Evolutionary conservation across 169 alveolate species (phyloP).

Genomic region (Plasmodium knowlesi): DNA sequence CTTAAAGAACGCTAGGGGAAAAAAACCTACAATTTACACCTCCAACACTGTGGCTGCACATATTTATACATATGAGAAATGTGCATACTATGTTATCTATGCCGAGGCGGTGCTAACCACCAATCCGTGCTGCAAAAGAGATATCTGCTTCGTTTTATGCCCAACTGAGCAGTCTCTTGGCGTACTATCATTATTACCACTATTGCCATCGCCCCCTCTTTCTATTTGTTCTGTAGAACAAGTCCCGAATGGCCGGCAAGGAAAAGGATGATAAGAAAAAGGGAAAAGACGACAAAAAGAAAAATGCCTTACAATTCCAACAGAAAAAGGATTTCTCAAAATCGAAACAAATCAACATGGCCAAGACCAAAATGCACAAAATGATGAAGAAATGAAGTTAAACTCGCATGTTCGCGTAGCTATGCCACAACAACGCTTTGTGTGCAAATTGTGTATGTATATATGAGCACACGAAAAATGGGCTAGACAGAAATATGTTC

Average conservation of each 20-base stretch:
- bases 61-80: neutral
- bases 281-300: conserved; percentile 61
- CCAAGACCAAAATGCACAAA: conserved; percentile 60
- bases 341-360: conserved; percentile 15
- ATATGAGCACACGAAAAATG: neutral
- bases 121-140: neutral
- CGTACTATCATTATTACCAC: neutral
- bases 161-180: neutral
- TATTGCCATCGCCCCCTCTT: neutral
- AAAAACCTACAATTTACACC: neutral
- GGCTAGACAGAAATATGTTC: neutral
- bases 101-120: neutral
- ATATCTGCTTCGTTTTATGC: neutral
- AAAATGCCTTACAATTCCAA: conserved; percentile 32
- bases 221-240: conserved; percentile 18
- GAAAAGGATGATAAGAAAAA: conserved; percentile 58
- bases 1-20: neutral
- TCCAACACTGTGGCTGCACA: neutral
- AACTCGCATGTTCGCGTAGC: neutral
- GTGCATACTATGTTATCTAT: neutral
- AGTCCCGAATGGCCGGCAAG: conserved; percentile 33
- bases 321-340: conserved; percentile 35
- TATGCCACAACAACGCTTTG: neutral
- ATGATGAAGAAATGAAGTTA: conserved; percentile 59
- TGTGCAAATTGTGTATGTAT: neutral